Base-by-base conservation (phyloP, 2,329 filamentous ascomycete genomes). In the Verticillium klebahnii region DNA sequence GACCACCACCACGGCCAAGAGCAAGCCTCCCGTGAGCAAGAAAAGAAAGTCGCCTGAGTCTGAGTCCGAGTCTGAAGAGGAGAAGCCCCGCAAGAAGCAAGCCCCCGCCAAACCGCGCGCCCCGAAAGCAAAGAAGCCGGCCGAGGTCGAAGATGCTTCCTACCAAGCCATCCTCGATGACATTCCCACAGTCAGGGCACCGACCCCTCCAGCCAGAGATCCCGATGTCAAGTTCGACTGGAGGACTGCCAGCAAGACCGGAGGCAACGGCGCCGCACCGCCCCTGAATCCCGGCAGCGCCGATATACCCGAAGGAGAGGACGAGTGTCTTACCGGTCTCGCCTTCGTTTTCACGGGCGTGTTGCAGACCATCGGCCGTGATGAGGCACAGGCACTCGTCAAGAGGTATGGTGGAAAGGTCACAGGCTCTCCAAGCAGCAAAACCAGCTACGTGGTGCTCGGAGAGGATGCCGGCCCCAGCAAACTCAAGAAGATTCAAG, bases 261-360 rank as follows among this genome's bases (percentile, higher is more conserved):
- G 84, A 17, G 86, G 81, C 62, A 89, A 85, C 72, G 78, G 86
- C 17, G 84, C 86, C 2, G 76, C 71, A 12, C 85, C 87, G 23
- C 85, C 91, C 19, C 85, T 86, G 8, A 83, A 84, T 57, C 80
- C 85, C 25, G 87, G 86, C 12, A 78, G 82, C 11, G 86, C 81
- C 34, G 92, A 96, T 17, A 78, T 97, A 58, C 95, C 95, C 0
- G 84, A 86, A 23, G 95, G 95, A 8, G 88, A 88, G 59, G 91
- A 95, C 12, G 96, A 97, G 68, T 99, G 95, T 72, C 84, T 99
- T 61, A 88, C 89, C 60, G 95, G 96, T 0, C 81, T 98, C 61
- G 90, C 87, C 0, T 99, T 99, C 71, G 95, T 99, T 32, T 99
- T 99, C 70, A 99, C 96, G 0, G 95, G 95, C 29, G 83, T 97